phyloP scores from a whole-genome alignment of 257 asterid genomes.

The Coffea canephora region DNA sequence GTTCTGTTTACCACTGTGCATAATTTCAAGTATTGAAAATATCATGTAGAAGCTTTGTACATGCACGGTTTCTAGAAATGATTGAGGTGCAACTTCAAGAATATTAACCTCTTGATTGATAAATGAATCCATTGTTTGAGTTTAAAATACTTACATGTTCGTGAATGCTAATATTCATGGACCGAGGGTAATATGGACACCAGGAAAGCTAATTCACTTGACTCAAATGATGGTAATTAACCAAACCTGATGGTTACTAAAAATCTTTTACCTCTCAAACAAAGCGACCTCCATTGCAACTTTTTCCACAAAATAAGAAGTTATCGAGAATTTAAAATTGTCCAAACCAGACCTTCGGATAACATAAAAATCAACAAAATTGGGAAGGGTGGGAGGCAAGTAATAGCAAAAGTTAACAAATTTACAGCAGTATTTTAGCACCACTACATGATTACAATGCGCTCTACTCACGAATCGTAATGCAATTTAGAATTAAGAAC shows the following conservation, averaged over 20 bases:
- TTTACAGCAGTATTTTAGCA: neutral
- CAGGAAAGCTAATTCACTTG: too few species aligned
- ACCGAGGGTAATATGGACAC: neutral
- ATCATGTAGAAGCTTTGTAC: neutral
- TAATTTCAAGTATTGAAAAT: too few species aligned
- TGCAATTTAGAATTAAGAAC: neutral
- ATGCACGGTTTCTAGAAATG: neutral
- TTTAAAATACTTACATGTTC: neutral
- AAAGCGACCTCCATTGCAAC: neutral
- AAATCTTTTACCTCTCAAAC: neutral
- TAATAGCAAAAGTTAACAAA: neutral
- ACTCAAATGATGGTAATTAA: too few species aligned
- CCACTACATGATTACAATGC: neutral
- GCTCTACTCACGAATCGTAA: neutral
- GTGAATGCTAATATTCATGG: neutral
- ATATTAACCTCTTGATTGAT: neutral
- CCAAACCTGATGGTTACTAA: neutral
- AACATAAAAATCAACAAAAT: neutral
- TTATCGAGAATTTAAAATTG: neutral
- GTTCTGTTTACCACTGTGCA: neutral
- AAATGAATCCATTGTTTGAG: neutral
- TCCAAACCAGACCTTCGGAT: neutral
- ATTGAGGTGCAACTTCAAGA: neutral
- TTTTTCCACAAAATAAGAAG: too few species aligned
- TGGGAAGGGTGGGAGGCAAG: neutral